These are phyloP conservation scores for Rhodofomes roseus DNA, from an alignment of 1,284 basidiomycete species.

Conservation along the genomic window DNA sequence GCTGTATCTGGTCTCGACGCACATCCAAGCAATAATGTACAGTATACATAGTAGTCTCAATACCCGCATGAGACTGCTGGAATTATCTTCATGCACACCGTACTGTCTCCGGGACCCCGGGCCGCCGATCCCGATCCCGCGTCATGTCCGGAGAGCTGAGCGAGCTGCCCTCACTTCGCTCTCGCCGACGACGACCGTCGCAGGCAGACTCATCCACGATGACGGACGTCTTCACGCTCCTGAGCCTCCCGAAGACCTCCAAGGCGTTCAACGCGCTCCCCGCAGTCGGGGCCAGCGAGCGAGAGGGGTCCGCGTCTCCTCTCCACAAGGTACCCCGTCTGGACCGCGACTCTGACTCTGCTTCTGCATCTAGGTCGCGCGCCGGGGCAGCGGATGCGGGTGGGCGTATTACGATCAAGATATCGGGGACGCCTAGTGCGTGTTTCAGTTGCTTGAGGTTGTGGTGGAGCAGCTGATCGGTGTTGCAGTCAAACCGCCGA, in stretches of 20 bases:
- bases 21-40: no score
- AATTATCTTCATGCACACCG: no score
- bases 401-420: slow-evolving; percentile 39
- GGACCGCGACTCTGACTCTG: slow-evolving; percentile 60
- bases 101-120: not conserved
- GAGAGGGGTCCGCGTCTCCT: slow-evolving; percentile 51
- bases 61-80: no score
- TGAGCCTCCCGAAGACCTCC: slow-evolving; percentile 52
- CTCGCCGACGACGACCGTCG: not conserved
- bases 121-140: not conserved
- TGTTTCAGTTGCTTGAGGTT: slow-evolving; percentile 3
- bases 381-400: slow-evolving; percentile 22
- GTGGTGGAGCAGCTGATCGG: not conserved
- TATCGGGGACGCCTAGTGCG: slow-evolving; percentile 41
- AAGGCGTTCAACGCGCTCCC: slow-evolving; percentile 51
- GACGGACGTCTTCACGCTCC: slow-evolving; percentile 32
- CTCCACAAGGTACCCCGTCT: slow-evolving; percentile 65
- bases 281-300: slow-evolving; percentile 13
- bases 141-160: not conserved
- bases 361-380: slow-evolving; percentile 47
- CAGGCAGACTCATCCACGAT: not conserved
- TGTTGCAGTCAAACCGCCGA: slow-evolving; percentile 14
- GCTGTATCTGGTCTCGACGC: no score
- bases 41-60: no score
- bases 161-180: not conserved